These are phyloP conservation scores for Podospora didyma DNA, from an alignment of 495 filamentous ascomycete species.

Conservation along the genomic window DNA sequence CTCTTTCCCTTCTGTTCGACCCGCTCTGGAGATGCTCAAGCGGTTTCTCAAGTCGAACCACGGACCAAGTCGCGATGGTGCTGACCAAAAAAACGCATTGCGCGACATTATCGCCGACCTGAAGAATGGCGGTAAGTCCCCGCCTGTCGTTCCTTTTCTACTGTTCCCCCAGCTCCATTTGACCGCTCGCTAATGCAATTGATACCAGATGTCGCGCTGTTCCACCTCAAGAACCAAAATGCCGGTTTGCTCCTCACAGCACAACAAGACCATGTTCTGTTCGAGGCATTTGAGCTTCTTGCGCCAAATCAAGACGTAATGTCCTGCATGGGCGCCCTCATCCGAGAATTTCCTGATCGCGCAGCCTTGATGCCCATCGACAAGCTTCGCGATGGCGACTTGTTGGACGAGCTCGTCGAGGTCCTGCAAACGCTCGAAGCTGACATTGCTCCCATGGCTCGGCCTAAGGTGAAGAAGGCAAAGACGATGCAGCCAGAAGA, in stretches of 20 bases:
- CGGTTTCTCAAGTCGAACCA: neutral
- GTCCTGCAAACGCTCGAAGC: conserved; percentile 42
- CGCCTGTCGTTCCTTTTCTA: neutral
- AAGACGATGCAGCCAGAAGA: conserved; percentile 35
- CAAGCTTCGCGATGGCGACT: conserved; percentile 28
- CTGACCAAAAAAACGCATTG: neutral
- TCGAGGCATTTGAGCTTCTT: conserved; percentile 58
- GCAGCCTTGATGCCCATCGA: conserved; percentile 33
- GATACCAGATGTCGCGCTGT: conserved; percentile 16
- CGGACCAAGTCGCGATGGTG: too few relatives aligned
- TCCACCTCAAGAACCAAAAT: conserved; percentile 56
- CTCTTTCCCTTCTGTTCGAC: neutral
- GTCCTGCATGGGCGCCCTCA: conserved; percentile 45
- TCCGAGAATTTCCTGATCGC: conserved; percentile 52
- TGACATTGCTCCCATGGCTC: conserved; percentile 22
- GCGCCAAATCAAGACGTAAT: conserved; percentile 46
- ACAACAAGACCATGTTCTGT: conserved; percentile 23
- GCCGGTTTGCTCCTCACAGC: conserved; percentile 50
- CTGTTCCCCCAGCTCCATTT: neutral
- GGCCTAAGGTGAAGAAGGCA: conserved; percentile 41
- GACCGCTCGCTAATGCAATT: conserved; percentile 9
- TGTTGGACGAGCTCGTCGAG: conserved; percentile 37
- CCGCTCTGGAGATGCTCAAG: neutral
- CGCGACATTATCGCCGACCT: conserved; percentile 3
- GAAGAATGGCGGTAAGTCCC: conserved; percentile 13